phyloP scores from a whole-genome alignment of 306 rosid genomes.

The Quercus ilex region DNA sequence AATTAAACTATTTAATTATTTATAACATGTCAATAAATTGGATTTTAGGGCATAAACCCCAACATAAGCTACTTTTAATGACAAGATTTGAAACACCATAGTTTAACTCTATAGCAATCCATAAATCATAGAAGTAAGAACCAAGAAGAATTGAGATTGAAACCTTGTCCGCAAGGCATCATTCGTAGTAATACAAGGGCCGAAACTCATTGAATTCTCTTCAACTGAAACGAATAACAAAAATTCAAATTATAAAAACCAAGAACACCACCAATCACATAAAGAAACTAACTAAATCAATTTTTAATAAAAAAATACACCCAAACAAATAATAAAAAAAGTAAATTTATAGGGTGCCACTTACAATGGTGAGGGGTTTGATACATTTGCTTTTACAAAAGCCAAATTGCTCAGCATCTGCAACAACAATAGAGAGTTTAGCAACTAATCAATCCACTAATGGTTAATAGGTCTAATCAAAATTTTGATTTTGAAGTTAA shows the following conservation, averaged over 20 bases:
- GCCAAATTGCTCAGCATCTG: conserved; percentile 46
- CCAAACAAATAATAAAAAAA: background rate
- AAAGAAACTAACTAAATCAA: background rate
- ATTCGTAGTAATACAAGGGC: conserved; percentile 42
- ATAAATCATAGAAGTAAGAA: background rate
- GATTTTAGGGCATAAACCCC: no score
- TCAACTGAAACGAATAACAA: conserved; percentile 10
- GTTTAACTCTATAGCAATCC: background rate
- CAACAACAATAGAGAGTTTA: background rate
- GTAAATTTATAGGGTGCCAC: background rate
- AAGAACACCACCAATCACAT: background rate
- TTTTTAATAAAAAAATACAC: no score
- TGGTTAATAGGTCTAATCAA: background rate
- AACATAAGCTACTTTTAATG: no score
- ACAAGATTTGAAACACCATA: no score
- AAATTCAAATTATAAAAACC: background rate
- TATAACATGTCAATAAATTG: no score
- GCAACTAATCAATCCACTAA: background rate
- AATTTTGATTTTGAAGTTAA: background rate
- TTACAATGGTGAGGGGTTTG: conserved; percentile 44
- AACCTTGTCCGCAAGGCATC: conserved; percentile 47
- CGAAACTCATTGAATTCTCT: conserved; percentile 21
- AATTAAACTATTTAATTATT: no score
- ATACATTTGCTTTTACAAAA: conserved; percentile 27
- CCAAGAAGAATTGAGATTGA: conserved; percentile 11